A percentile compares a stretch with the other conserved stretches of the same genome.
phyloP scores from a whole-genome alignment of 495 filamentous ascomycete genomes.

The Annulohypoxylon bovei region DNA sequence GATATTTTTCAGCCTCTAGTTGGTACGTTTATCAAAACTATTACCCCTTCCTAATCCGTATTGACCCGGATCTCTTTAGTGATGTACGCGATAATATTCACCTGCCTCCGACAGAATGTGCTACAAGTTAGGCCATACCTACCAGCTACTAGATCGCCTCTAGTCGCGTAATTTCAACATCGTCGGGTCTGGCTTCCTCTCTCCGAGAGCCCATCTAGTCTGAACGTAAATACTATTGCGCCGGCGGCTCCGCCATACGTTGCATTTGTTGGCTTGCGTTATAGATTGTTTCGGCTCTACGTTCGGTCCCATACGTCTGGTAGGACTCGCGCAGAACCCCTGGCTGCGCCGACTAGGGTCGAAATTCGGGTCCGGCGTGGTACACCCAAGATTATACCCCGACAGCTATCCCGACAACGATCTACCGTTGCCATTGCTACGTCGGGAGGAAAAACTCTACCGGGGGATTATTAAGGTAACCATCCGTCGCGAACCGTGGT shows the following conservation, averaged over 20 bases:
- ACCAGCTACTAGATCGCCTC: constrained; percentile 45
- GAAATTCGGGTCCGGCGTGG: constrained; percentile 60
- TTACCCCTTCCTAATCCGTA: constrained; percentile 54
- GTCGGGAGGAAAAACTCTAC: constrained; percentile 3
- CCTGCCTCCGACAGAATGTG: constrained; percentile 30
- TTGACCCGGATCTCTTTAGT: constrained; percentile 59
- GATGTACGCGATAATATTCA: constrained; percentile 57
- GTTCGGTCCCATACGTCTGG: constrained; percentile 26
- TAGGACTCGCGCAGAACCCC: constrained; percentile 36
- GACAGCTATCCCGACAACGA: background rate
- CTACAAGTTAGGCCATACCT: constrained; percentile 42
- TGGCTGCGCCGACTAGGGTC: constrained; percentile 56
- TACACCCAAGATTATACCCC: constrained; percentile 66
- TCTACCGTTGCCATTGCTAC: constrained; percentile 4
- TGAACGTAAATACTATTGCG: constrained; percentile 55
- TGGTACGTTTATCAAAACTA: constrained; percentile 19
- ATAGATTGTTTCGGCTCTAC: constrained; percentile 8
- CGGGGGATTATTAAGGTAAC: background rate
- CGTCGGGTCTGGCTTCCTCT: constrained; percentile 29
- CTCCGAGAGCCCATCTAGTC: constrained; percentile 8
- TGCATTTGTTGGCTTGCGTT: constrained; percentile 64
- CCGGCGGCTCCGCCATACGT: constrained; percentile 59
- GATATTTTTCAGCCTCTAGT: constrained; percentile 3
- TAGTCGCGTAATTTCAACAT: constrained; percentile 39
- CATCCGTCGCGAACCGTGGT: constrained; percentile 6